Percentiles rank a stretch among this genome's conserved stretches.
Conservation (phyloP, 2,329 filamentous ascomycete genomes). For the Fusarium fujikuroi region DNA sequence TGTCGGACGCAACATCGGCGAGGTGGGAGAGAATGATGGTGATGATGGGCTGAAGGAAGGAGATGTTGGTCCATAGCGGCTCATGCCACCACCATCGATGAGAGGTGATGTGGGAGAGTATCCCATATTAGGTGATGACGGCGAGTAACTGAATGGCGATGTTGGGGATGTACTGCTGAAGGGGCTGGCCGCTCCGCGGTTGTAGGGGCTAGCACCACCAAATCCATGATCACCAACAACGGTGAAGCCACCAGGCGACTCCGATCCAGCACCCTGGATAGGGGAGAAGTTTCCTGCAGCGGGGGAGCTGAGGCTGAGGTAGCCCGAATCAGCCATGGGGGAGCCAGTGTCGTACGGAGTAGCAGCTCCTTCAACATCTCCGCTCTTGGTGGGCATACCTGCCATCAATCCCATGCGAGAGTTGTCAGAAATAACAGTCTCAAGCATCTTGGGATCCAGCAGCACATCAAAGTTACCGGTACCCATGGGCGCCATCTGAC, state of each 20-base stretch:
- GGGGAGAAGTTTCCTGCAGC: slow-evolving; percentile 77
- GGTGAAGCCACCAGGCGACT: slow-evolving; percentile 73
- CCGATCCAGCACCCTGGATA: slow-evolving; percentile 79
- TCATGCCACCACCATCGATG: slow-evolving; percentile 61
- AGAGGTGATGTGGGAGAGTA: slow-evolving; percentile 83
- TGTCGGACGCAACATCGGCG: slow-evolving; percentile 65
- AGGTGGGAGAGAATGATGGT: slow-evolving; percentile 72
- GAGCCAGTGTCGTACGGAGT: slow-evolving; percentile 94
- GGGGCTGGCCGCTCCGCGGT: slow-evolving; percentile 73
- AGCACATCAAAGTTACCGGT: slow-evolving; percentile 96
- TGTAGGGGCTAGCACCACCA: slow-evolving; percentile 72
- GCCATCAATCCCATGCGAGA: slow-evolving; percentile 85
- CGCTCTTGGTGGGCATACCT: slow-evolving; percentile 80
- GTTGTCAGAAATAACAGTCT: slow-evolving; percentile 94
- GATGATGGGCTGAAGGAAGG: slow-evolving; percentile 72
- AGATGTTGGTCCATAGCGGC: slow-evolving; percentile 64
- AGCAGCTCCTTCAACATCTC: slow-evolving; percentile 81
- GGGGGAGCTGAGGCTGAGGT: slow-evolving; percentile 71
- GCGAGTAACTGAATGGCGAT: slow-evolving; percentile 77
- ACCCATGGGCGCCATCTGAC: slow-evolving; percentile 95
- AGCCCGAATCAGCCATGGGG: slow-evolving; percentile 78
- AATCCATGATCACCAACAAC: slow-evolving; percentile 62
- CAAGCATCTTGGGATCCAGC: slow-evolving; percentile 93
- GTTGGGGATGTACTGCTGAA: slow-evolving; percentile 77
- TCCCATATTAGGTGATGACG: slow-evolving; percentile 76